phyloP scores from a whole-genome alignment of 176 grass and related monocot genomes.

The Ensete glaucum region DNA sequence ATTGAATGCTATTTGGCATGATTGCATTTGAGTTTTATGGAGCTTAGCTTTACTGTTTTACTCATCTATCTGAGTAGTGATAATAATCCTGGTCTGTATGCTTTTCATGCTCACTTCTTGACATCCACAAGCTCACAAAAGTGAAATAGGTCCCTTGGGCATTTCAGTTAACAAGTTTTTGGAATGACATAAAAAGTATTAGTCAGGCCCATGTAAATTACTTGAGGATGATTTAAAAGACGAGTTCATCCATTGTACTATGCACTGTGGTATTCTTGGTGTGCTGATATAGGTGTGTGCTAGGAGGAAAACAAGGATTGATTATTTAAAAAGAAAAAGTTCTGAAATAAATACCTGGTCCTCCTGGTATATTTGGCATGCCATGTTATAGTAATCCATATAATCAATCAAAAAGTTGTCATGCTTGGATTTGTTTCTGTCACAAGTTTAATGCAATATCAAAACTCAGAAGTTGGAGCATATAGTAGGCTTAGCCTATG shows the following conservation, averaged over 20 bases:
- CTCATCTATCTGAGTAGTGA: too few species aligned
- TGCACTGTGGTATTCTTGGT: not conserved
- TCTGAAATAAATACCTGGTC: not conserved
- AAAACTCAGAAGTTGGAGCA: not conserved
- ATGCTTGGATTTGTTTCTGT: too few species aligned
- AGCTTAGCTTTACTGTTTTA: too few species aligned
- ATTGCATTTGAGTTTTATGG: too few species aligned
- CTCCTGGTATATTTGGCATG: not conserved
- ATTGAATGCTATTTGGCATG: too few species aligned
- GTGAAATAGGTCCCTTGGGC: too few species aligned
- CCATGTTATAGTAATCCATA: not conserved
- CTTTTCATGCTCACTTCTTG: too few species aligned
- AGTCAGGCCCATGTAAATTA: not conserved
- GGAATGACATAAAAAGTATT: not conserved
- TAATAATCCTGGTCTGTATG: too few species aligned
- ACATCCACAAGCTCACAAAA: too few species aligned
- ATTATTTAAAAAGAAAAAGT: too few species aligned
- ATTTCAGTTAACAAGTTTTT: too few species aligned
- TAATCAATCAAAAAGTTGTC: not conserved
- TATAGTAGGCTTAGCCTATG: not conserved
- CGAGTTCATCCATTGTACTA: not conserved
- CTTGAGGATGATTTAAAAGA: not conserved
- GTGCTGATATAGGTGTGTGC: not conserved
- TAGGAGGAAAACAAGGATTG: too few species aligned
- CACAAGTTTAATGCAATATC: not conserved